Percentiles rank a stretch among this genome's conserved stretches.
These are phyloP conservation scores for Pythium periplocum DNA, from an alignment of 352 stramenopile species.

Conservation along the genomic window DNA sequence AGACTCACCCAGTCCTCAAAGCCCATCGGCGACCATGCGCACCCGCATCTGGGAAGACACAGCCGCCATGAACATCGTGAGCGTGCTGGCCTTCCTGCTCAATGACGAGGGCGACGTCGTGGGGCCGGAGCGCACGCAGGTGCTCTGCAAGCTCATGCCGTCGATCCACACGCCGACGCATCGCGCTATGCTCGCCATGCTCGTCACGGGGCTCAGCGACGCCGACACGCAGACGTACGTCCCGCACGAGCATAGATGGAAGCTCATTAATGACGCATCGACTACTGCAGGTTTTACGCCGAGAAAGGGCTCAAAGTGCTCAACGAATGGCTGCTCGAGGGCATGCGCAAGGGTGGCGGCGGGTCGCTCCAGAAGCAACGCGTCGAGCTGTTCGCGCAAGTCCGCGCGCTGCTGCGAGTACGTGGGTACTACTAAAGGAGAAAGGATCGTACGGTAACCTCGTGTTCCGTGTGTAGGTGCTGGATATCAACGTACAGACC, in stretches of 20 bases:
- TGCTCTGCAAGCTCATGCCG: conserved; percentile 80
- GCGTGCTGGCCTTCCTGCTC: conserved; percentile 73
- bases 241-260: not conserved
- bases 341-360: conserved; percentile 29
- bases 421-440: not conserved
- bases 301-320: conserved; percentile 70
- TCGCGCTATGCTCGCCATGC: conserved; percentile 70
- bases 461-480: conserved; percentile 24
- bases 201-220: conserved; percentile 64
- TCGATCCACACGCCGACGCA: conserved; percentile 78
- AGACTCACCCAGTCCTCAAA: not conserved
- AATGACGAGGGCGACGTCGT: conserved; percentile 79
- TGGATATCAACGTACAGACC: conserved; percentile 69
- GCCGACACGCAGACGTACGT: conserved; percentile 59
- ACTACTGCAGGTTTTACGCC: conserved; percentile 49
- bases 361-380: conserved; percentile 58
- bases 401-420: conserved; percentile 64
- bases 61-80: conserved; percentile 75
- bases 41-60: conserved; percentile 75
- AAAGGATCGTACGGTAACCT: too few relatives aligned
- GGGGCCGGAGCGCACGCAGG: conserved; percentile 62
- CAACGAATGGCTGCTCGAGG: conserved; percentile 65
- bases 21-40: conserved; percentile 31
- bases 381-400: conserved; percentile 70
- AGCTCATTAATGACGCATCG: too few relatives aligned